A percentile compares a stretch with the other conserved stretches of the same genome.
phyloP scores from a whole-genome alignment of 768 basidiomycete species.

The Kwoniella heveanensis region DNA sequence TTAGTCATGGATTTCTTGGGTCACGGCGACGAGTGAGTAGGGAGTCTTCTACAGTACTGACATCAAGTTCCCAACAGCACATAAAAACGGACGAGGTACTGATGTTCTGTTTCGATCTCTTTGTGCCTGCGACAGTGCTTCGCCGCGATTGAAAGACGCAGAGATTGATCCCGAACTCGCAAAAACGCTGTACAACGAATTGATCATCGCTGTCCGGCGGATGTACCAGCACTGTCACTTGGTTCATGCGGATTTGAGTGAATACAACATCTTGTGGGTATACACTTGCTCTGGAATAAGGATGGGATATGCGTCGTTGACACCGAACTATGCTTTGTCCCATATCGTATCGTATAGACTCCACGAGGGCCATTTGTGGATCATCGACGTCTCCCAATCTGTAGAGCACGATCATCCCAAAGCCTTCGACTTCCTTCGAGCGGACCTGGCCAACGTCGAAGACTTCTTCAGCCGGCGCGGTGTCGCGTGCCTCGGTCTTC shows the following conservation, averaged over 20 bases:
- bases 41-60: no score
- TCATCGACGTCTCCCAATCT: constrained; percentile 98
- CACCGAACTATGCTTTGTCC: no score
- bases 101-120: not conserved
- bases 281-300: not conserved
- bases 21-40: constrained; percentile 75
- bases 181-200: constrained; percentile 70
- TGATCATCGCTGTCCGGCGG: constrained; percentile 74
- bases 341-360: constrained; percentile 45
- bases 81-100: no score
- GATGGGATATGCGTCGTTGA: no score
- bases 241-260: constrained; percentile 95
- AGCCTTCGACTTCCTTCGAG: constrained; percentile 92
- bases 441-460: constrained; percentile 87
- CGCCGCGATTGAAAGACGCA: constrained; percentile 91
- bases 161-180: constrained; percentile 62
- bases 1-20: constrained; percentile 94
- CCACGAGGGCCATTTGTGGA: constrained; percentile 69
- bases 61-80: no score
- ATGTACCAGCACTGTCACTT: constrained; percentile 90
- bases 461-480: constrained; percentile 83
- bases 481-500: constrained; percentile 73
- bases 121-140: constrained; percentile 65
- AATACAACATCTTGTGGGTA: constrained; percentile 90
- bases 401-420: constrained; percentile 97